phyloP scores from a whole-genome alignment of 1,284 basidiomycete genomes.

The Hortiboletus rubellus region DNA sequence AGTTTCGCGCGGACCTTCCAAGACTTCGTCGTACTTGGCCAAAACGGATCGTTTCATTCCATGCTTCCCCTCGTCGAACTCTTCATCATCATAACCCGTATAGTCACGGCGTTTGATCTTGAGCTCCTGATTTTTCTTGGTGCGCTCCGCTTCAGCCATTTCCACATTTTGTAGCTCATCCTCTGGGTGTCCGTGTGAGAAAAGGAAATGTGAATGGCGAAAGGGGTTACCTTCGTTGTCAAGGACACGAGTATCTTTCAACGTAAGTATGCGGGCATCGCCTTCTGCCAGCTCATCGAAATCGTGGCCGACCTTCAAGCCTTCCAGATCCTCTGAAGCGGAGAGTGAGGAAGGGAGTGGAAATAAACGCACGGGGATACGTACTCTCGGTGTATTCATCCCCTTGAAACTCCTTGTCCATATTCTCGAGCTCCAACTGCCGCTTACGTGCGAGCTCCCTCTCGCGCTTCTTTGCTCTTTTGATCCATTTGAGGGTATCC shows the following conservation, averaged over 20 bases:
- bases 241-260: constrained; percentile 93
- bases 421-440: constrained; percentile 75
- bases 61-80: constrained; percentile 72
- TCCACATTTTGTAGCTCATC: constrained; percentile 96
- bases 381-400: constrained; percentile 79
- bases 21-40: constrained; percentile 92
- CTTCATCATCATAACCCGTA: constrained; percentile 96
- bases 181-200: constrained; percentile 52
- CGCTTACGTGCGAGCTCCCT: constrained; percentile 80
- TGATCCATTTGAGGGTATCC: constrained; percentile 85
- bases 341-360: constrained; percentile 5
- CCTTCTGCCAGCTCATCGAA: constrained; percentile 90
- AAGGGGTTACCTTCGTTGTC: constrained; percentile 78
- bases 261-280: constrained; percentile 91
- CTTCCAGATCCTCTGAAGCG: constrained; percentile 76
- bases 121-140: constrained; percentile 76
- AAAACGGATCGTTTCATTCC: constrained; percentile 85
- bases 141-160: constrained; percentile 82
- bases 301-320: constrained; percentile 95
- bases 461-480: constrained; percentile 83
- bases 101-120: constrained; percentile 92
- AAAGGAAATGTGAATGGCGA: not conserved
- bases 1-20: constrained; percentile 66
- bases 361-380: constrained; percentile 28
- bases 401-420: constrained; percentile 73